Percentiles rank a stretch among this genome's conserved stretches.
These are phyloP conservation scores for Arabidopsis lyrata DNA, from an alignment of 441 rosid species.

Conservation along the genomic window DNA sequence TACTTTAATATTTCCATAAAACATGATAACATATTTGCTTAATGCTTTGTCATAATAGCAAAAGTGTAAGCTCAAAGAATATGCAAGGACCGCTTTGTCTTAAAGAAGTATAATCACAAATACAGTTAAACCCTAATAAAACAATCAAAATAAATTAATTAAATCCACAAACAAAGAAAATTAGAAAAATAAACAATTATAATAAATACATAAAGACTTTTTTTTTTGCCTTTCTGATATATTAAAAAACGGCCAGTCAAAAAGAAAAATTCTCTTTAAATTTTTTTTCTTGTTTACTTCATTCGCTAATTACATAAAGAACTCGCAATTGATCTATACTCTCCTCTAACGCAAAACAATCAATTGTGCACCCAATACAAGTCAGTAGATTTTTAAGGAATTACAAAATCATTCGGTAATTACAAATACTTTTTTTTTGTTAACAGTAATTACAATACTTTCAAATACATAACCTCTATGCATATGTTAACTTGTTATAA, in stretches of 20 bases:
- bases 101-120: background rate
- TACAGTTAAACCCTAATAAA: background rate
- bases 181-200: background rate
- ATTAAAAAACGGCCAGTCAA: background rate
- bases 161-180: background rate
- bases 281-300: background rate
- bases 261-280: too few species aligned
- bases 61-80: slow-evolving; percentile 29
- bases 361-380: too few species aligned
- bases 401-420: too few species aligned
- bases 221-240: background rate
- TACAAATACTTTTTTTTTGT: too few species aligned
- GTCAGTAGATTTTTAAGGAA: too few species aligned
- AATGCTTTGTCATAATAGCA: slow-evolving; percentile 34
- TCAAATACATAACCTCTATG: too few species aligned
- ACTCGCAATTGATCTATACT: too few species aligned
- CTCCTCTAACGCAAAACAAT: too few species aligned
- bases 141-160: background rate
- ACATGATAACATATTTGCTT: slow-evolving; percentile 8
- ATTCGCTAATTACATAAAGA: background rate
- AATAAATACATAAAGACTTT: background rate
- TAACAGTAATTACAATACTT: too few species aligned
- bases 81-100: slow-evolving; percentile 2
- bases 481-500: too few species aligned
- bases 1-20: background rate